Percentiles rank a stretch among this genome's conserved stretches.
These are phyloP conservation scores for Saccharomycopsis crataegensis DNA, from an alignment of 1,139 yeast species.

Conservation along the genomic window DNA sequence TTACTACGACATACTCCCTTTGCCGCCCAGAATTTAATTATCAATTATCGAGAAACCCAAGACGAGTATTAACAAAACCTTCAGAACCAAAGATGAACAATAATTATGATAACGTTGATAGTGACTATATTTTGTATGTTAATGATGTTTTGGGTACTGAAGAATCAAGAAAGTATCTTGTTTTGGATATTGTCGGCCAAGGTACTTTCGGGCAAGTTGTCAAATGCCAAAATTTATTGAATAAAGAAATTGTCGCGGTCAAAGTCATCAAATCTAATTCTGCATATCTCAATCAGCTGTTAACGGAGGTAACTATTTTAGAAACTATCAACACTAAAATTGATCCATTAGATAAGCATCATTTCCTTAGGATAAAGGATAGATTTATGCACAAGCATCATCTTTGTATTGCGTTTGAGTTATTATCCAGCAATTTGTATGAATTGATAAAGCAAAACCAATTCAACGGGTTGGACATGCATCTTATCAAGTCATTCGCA, in stretches of 20 bases:
- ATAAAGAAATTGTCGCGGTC: conserved; percentile 88
- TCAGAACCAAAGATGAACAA: conserved; percentile 74
- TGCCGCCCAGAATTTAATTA: conserved; percentile 88
- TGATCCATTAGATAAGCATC: conserved; percentile 61
- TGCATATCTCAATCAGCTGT: conserved; percentile 84
- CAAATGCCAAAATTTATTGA: conserved; percentile 72
- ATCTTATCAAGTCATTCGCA: conserved; percentile 69
- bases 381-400: conserved; percentile 91
- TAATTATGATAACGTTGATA: conserved; percentile 82
- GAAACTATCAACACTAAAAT: conserved; percentile 73
- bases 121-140: conserved; percentile 88
- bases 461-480: conserved; percentile 82
- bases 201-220: conserved; percentile 99
- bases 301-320: conserved; percentile 81
- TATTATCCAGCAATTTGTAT: conserved; percentile 79
- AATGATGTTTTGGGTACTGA: conserved; percentile 88
- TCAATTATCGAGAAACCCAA: conserved; percentile 79
- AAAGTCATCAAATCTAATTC: conserved; percentile 91
- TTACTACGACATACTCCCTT: conserved; percentile 74
- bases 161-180: conserved; percentile 81
- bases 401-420: conserved; percentile 84
- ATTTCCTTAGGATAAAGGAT: conserved; percentile 73
- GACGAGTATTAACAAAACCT: conserved; percentile 88
- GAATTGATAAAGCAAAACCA: conserved; percentile 90
- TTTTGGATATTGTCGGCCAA: conserved; percentile 84